Conservation (phyloP, 2,329 filamentous ascomycete genomes). For the Colletotrichum karsti region DNA sequence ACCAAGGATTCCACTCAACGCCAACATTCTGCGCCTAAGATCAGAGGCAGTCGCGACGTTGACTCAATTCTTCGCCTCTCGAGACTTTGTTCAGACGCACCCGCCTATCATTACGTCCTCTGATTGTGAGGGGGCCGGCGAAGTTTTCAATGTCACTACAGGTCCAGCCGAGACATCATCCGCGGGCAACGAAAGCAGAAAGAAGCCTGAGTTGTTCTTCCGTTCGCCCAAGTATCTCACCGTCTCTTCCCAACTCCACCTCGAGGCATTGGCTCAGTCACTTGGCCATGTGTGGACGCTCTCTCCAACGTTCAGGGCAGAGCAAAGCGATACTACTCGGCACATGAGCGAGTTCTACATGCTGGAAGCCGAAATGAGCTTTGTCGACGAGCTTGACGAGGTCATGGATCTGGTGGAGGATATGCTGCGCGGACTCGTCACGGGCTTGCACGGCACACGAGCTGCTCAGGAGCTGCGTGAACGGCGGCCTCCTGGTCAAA, state of each 20-base stretch:
- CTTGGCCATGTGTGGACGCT: conserved; percentile 93
- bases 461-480: conserved; percentile 53
- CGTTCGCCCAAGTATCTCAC: conserved; percentile 90
- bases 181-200: conserved; percentile 42
- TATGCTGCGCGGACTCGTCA: conserved; percentile 69
- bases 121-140: conserved; percentile 95
- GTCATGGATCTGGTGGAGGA: conserved; percentile 85
- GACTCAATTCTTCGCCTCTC: conserved; percentile 77
- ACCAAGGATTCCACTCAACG: conserved; percentile 81
- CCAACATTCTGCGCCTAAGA: conserved; percentile 81
- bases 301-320: conserved; percentile 92
- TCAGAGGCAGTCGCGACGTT: conserved; percentile 81
- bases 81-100: conserved; percentile 83
- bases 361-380: conserved; percentile 91
- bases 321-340: conserved; percentile 90
- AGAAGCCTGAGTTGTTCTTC: conserved; percentile 73
- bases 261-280: conserved; percentile 90
- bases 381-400: conserved; percentile 72
- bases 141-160: conserved; percentile 81
- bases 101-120: conserved; percentile 96
- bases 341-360: conserved; percentile 99
- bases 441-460: conserved; percentile 47
- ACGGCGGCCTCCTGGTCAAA: conserved; percentile 25
- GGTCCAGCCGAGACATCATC: conserved; percentile 35
- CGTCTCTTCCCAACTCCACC: conserved; percentile 92